Evolutionary conservation across 192 early-diverging fungal species (phyloP), one percentile per base, ranked within the genome.

Genomic region (Phycomyces nitens): DNA sequence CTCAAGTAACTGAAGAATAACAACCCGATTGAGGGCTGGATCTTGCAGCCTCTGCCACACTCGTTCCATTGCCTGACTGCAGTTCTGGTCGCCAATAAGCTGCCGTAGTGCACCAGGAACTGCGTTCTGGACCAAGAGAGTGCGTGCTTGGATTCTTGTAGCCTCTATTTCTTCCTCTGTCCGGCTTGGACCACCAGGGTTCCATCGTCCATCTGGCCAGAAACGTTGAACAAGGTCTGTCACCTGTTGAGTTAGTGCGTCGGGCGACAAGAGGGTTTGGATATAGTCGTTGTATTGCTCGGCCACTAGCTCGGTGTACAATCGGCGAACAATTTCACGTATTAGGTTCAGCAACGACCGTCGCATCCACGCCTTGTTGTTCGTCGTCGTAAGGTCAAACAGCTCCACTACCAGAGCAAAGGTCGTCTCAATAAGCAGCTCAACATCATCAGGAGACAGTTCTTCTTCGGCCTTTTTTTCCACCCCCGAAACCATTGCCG

Each of bases 341-440:
- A 75, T 53, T 4, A 75, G 15, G 10, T 75, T 75, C 5, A 75
- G 55, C 1, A 68, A 41, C 2, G 73, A 69, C 38, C 73, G 58
- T 39, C 73, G 62, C 60, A 75, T 49, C 73, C 73, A 75, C 10
- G 68, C 73, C 21, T 59, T 66, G 24, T 75, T 65, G 47, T 69
- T 75, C 11, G 66, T 53, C 2, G 59, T 52, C 5, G 72, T 65
- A 0, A 75, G 60, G 9, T 75, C 62, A 43, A 75, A 75, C 2
- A 70, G 66, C 49, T 75, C 73, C 8, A 66, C 68, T 0, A 75
- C 53, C 5, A 75, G 21, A 1, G 73, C 68, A 61, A 66, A 75
- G 0, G 73, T 66, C 0, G 73, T 75, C 53, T 75, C 73, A 21
- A 75, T 75, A 44, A 75, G 42, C 20, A 75, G 27, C 23, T 75